A percentile compares a stretch with the other conserved stretches of the same genome.
Conservation (phyloP, 441 rosid genomes). For the Metrosideros polymorpha region DNA sequence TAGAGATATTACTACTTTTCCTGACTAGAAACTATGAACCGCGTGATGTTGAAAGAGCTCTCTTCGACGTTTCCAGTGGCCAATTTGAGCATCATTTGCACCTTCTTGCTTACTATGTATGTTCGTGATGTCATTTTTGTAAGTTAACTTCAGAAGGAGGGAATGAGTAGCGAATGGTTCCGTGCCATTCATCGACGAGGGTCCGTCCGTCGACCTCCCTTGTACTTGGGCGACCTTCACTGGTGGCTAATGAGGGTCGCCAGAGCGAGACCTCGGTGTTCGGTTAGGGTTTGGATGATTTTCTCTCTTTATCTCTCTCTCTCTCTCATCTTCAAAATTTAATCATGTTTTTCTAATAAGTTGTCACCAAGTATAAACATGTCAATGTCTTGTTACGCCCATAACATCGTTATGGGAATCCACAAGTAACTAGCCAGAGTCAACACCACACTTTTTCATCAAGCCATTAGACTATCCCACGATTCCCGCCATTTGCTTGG, state of each 20-base stretch:
- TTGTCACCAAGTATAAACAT: not conserved
- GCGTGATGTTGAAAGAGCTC: not conserved
- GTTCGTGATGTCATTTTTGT: not conserved
- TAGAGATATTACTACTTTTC: not conserved
- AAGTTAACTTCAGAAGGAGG: not conserved
- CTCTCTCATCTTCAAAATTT: not conserved
- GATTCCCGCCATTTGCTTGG: not conserved
- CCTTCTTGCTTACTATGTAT: not conserved
- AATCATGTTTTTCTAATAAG: not conserved
- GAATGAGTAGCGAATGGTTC: not conserved
- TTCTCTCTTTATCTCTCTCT: not conserved
- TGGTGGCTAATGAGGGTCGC: not conserved
- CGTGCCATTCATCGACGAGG: not conserved
- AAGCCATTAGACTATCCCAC: not conserved
- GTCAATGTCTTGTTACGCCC: not conserved
- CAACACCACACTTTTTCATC: not conserved
- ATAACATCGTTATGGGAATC: not conserved
- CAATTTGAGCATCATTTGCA: not conserved
- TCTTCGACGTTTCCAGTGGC: not conserved
- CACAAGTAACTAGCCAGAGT: not conserved
- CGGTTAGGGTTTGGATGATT: not conserved
- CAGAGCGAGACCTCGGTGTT: not conserved
- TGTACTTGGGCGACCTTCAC: not conserved
- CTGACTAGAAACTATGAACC: not conserved
- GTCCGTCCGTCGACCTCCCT: not conserved